These are phyloP conservation scores for Salvia hispanica DNA, from an alignment of 257 asterid genomes.

Conservation along the genomic window DNA sequence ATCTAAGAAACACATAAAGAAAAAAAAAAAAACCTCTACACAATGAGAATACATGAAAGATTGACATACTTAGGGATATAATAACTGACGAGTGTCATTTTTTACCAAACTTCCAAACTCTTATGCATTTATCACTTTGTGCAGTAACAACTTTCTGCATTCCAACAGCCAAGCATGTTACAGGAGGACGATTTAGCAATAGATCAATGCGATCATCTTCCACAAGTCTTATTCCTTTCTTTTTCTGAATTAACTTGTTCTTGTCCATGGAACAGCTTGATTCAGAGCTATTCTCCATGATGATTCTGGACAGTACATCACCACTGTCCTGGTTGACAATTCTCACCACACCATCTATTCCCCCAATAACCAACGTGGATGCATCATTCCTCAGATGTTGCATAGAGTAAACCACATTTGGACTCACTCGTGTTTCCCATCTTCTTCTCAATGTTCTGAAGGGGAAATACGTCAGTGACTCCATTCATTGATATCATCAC, in stretches of 20 bases:
- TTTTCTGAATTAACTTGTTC: constrained; percentile 41
- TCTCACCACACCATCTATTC: constrained; percentile 88
- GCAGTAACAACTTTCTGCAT: constrained; percentile 88
- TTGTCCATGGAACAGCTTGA: constrained; percentile 36
- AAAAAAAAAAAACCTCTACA: no score
- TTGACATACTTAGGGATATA: background rate
- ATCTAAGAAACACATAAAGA: no score
- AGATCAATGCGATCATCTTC: constrained; percentile 67
- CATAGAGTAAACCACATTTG: constrained; percentile 76
- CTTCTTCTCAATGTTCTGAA: constrained; percentile 54
- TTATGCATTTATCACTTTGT: constrained; percentile 54
- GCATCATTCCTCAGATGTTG: constrained; percentile 63
- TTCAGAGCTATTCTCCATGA: constrained; percentile 44
- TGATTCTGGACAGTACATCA: constrained; percentile 61
- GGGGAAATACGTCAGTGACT: background rate
- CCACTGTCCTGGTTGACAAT: constrained; percentile 76
- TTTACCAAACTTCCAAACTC: constrained; percentile 66
- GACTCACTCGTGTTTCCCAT: constrained; percentile 76
- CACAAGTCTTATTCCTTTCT: constrained; percentile 49
- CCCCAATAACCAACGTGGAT: constrained; percentile 78
- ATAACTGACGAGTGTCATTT: constrained; percentile 30
- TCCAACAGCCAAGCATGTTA: constrained; percentile 82
- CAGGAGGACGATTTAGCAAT: constrained; percentile 67
- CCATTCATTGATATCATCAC: background rate
- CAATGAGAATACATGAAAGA: background rate